Base-by-base conservation (phyloP, 2,329 filamentous ascomycete genomes). In the Ceratocystis lukuohia region DNA sequence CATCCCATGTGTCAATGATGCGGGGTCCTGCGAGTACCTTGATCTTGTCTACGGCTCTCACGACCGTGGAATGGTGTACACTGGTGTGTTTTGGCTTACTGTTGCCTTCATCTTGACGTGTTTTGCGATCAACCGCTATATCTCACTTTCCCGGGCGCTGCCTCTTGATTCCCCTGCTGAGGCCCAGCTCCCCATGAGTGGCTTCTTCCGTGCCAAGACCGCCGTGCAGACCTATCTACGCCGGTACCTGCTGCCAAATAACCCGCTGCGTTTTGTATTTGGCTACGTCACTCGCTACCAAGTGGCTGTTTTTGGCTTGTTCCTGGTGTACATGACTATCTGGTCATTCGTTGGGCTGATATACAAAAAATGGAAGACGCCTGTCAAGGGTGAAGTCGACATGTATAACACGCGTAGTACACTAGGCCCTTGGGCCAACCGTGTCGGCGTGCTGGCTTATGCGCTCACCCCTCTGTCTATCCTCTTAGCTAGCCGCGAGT, bases 391-490 rank as follows among this genome's bases (percentile, higher is more conserved):
- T 15, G 75, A 74, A 44, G 79, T 80, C 0, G 78, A 77, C 37
- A 72, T 84, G 0, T 80, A 82, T 75, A 89, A 88, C 73, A 89
- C 81, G 0, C 82, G 88, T 7, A 83, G 81, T 3, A 80, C 81
- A 3, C 76, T 91, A 0, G 87, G 88, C 0, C 83, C 85, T 0
- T 91, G 83, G 77, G 79, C 84, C 0, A 84, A 91, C 72, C 82
- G 88, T 17, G 73, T 91, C 2, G 88, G 88, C 6, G 80, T 86
- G 1, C 74, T 91, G 0, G 88, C 88, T 1, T 91, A 88, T 70
- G 88, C 87, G 0, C 79, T 91, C 8, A 90, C 88, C 0, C 88
- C 88, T 0, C 77, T 91, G 0, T 85, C 85, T 0, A 76, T 91
- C 37, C 74, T 88, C 61, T 79, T 91, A 12, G 80, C 82, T n/a